Evolutionary conservation across 495 filamentous ascomycete genomes (phyloP).

Genomic region (Echria macrotheca): DNA sequence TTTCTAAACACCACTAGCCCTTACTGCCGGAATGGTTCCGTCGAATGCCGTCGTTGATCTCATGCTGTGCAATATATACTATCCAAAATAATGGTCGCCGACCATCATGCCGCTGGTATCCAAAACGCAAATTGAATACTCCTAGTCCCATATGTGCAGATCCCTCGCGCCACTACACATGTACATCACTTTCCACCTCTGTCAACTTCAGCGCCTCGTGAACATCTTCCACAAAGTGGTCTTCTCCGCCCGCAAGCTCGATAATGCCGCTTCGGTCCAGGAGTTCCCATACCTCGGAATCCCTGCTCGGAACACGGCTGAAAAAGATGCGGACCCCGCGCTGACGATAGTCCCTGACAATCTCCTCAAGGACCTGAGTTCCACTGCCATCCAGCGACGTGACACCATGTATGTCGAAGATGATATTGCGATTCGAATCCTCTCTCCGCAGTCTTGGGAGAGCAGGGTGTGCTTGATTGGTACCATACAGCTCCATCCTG

Average conservation of each 20-base stretch:
- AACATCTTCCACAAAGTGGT: slow-evolving; percentile 76
- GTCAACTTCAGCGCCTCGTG: slow-evolving; percentile 76
- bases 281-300: slow-evolving; percentile 61
- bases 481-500: slow-evolving; percentile 83
- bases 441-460: slow-evolving; percentile 66
- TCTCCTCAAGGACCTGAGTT: slow-evolving; percentile 84
- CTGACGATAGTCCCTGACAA: slow-evolving; percentile 69
- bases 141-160: too few relatives aligned
- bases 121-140: too few relatives aligned
- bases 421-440: slow-evolving; percentile 78
- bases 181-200: too few relatives aligned
- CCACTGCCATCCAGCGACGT: slow-evolving; percentile 89
- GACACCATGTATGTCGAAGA: slow-evolving; percentile 96
- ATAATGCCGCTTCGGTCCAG: slow-evolving; percentile 81
- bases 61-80: too few relatives aligned
- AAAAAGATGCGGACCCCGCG: slow-evolving; percentile 82
- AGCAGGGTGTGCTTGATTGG: slow-evolving; percentile 75
- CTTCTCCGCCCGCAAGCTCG: slow-evolving; percentile 64
- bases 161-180: too few relatives aligned
- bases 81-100: too few relatives aligned
- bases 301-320: slow-evolving; percentile 61
- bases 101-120: too few relatives aligned
- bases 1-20: too few relatives aligned
- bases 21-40: too few relatives aligned
- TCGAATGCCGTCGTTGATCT: too few relatives aligned